These are phyloP conservation scores for Penicillium antarcticum DNA, from an alignment of 495 filamentous ascomycete species.

Conservation along the genomic window DNA sequence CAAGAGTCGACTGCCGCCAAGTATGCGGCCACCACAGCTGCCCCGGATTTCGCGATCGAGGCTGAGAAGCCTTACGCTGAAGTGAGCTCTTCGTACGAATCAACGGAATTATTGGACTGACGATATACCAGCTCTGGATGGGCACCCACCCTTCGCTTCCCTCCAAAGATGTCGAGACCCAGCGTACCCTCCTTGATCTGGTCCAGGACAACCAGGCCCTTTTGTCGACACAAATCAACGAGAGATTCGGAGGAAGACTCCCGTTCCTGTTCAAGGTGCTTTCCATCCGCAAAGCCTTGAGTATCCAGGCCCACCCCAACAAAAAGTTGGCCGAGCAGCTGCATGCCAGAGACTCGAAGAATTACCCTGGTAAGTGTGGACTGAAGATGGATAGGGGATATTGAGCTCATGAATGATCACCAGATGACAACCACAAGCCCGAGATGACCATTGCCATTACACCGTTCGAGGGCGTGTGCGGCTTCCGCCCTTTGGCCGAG, in stretches of 20 bases:
- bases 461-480: slow-evolving; percentile 91
- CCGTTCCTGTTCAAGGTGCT: slow-evolving; percentile 98
- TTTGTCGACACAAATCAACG: slow-evolving; percentile 65
- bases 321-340: slow-evolving; percentile 93
- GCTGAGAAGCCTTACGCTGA: slow-evolving; percentile 81
- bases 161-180: slow-evolving; percentile 80
- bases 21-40: slow-evolving; percentile 74
- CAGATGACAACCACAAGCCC: slow-evolving; percentile 98
- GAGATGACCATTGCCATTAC: slow-evolving; percentile 99
- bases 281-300: slow-evolving; percentile 87
- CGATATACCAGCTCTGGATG: slow-evolving; percentile 80
- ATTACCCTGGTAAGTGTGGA: slow-evolving; percentile 69
- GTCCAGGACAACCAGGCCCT: slow-evolving; percentile 85
- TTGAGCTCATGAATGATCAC: not conserved
- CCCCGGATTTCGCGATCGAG: slow-evolving; percentile 68
- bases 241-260: slow-evolving; percentile 72
- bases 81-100: slow-evolving; percentile 43
- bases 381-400: not conserved
- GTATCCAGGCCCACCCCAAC: slow-evolving; percentile 96
- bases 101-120: slow-evolving; percentile 1
- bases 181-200: slow-evolving; percentile 84
- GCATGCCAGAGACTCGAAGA: slow-evolving; percentile 80
- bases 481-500: slow-evolving; percentile 84
- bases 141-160: slow-evolving; percentile 95
- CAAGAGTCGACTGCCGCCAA: slow-evolving; percentile 69